Evolutionary conservation across 495 filamentous ascomycete species (phyloP), one percentile per base, ranked within the genome.

Genomic region (Xylaria bambusicola): DNA sequence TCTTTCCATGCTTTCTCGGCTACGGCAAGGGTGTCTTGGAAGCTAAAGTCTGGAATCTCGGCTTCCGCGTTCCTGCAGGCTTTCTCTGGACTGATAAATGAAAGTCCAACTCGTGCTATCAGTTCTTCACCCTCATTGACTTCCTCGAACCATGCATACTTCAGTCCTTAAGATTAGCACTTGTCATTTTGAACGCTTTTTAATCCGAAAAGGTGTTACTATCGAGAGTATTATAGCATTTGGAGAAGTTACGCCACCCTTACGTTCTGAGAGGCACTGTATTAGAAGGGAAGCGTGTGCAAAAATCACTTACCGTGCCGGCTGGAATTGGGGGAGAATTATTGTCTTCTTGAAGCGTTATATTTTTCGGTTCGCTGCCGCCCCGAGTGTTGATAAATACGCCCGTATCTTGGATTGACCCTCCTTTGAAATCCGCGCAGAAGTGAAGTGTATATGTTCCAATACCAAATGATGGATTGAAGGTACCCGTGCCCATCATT

Each of bases 401-500:
- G 1, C 87, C 87, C 2, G 80, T 84, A 24, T 88, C 84, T 6
- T 79, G 78, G 42, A 88, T 69, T 3, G 70, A 47, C 10, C 75
- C 82, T 1, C 84, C 86, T 18, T 74, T 72, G 67, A 89, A 86
- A 63, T 90, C 87, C 23, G 81, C 80, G 66, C 87, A 90, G 62
- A 86, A 86, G 64, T 88, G 66, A 20, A 73, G 57, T 1, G 74
- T 67, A 61, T 87, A 90, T 44, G 62, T 76, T 6, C 86, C 87
- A 45, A 79, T 78, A 3, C 87, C 87, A 61, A 89, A 90, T 65
- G 83, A 87, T 0, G 87, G 86, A 15, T 75, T 52, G 58, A 89
- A 89, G 0, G 77, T 84, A 0, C 82, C 87, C 63, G 77, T 85
- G 2, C 82, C 86, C 18, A 74, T 79, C 45, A 90, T 81, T n/a